These are phyloP conservation scores for Auxenochlorella protothecoides DNA, from an alignment of 139 green algal species.

Conservation along the genomic window DNA sequence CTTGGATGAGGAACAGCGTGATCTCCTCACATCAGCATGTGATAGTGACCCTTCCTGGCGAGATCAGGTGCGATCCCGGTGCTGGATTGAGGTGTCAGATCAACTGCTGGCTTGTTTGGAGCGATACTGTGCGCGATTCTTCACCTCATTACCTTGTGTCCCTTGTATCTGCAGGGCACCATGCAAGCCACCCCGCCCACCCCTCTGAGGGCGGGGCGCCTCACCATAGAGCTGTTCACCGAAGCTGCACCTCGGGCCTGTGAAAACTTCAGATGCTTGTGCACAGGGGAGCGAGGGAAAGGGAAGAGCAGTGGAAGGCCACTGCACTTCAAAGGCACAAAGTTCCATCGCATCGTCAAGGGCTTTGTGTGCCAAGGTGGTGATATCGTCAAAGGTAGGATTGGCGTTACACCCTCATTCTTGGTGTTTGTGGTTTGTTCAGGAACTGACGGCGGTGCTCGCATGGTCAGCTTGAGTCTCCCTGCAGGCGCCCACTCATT, in stretches of 20 bases:
- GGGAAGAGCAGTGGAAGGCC: constrained; percentile 65
- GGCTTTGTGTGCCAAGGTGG: constrained; percentile 69
- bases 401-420: neutral
- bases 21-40: too few species aligned
- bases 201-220: constrained; percentile 14
- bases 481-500: too few species aligned
- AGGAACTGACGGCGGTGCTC: too few species aligned
- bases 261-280: constrained; percentile 63
- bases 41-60: too few species aligned
- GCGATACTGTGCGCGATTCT: too few species aligned
- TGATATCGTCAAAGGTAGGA: constrained; percentile 48
- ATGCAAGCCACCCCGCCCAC: constrained; percentile 6
- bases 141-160: too few species aligned
- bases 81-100: too few species aligned
- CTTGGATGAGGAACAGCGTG: too few species aligned
- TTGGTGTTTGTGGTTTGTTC: neutral
- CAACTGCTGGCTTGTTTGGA: too few species aligned
- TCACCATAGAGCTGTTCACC: constrained; percentile 31
- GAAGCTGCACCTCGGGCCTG: constrained; percentile 40
- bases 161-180: neutral
- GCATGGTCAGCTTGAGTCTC: too few species aligned
- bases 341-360: constrained; percentile 67
- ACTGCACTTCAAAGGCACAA: constrained; percentile 61
- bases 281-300: constrained; percentile 61
- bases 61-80: too few species aligned